Percentiles rank a stretch among this genome's conserved stretches.
These are phyloP conservation scores for Theobroma cacao DNA, from an alignment of 345 rosid genomes.

Conservation along the genomic window DNA sequence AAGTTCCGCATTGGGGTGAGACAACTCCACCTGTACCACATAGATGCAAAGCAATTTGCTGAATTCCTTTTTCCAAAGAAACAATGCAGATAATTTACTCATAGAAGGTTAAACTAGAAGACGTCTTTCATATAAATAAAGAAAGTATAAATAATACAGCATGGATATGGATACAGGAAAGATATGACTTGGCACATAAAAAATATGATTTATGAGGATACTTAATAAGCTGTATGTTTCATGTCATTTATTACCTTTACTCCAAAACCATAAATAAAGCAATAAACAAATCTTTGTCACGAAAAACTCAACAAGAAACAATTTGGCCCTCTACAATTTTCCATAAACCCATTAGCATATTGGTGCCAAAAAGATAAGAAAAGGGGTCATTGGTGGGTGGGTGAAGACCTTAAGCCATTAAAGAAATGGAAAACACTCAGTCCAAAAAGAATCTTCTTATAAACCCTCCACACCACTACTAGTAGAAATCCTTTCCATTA, in stretches of 20 bases:
- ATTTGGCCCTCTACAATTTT: background rate
- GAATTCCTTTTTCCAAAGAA: background rate
- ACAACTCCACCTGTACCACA: conserved; percentile 58
- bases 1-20: conserved; percentile 63
- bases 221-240: background rate
- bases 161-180: background rate
- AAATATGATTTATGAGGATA: background rate
- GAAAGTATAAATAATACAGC: background rate
- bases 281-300: background rate
- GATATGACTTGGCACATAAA: background rate
- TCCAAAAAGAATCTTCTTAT: background rate
- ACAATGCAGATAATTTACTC: background rate
- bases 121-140: background rate
- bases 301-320: background rate
- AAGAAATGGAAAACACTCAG: background rate
- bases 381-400: background rate
- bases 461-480: background rate
- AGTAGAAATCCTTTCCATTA: background rate
- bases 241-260: background rate
- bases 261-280: background rate
- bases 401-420: background rate
- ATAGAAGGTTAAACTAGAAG: background rate
- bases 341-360: background rate
- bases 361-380: background rate
- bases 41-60: background rate